Conservation (phyloP, 805 yeast species). For the Lipomyces yamanashiensis region DNA sequence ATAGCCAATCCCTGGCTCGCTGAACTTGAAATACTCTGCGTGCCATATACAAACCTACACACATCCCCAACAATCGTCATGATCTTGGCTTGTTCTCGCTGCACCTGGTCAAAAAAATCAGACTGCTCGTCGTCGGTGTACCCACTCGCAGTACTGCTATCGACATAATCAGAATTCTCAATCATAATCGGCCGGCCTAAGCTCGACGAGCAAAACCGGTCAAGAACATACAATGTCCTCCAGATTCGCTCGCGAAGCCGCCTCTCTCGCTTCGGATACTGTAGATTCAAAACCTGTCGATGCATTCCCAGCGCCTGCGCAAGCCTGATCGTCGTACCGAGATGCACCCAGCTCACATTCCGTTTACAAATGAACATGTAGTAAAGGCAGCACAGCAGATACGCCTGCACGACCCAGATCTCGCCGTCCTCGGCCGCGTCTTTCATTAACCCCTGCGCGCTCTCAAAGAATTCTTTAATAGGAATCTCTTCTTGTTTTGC, state of each 20-base stretch:
- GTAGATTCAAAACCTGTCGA: constrained; percentile 39
- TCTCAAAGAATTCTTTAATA: constrained; percentile 44
- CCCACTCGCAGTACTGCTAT: constrained; percentile 6
- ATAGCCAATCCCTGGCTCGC: constrained; percentile 34
- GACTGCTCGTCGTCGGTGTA: background rate
- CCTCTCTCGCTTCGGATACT: constrained; percentile 32
- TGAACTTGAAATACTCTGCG: constrained; percentile 34
- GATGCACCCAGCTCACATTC: constrained; percentile 52
- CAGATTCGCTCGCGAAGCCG: constrained; percentile 32
- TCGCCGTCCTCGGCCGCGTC: constrained; percentile 48
- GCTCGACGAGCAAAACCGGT: constrained; percentile 32
- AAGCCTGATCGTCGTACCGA: constrained; percentile 50
- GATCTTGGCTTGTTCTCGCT: constrained; percentile 30
- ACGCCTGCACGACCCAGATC: constrained; percentile 51
- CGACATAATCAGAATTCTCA: constrained; percentile 32
- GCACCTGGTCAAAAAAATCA: constrained; percentile 18
- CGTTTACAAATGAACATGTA: constrained; percentile 49
- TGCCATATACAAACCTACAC: constrained; percentile 34
- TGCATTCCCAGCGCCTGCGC: constrained; percentile 52
- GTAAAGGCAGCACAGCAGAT: constrained; percentile 49
- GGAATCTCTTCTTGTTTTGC: constrained; percentile 37
- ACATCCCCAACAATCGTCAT: constrained; percentile 37
- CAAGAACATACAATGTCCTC: constrained; percentile 35
- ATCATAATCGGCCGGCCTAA: constrained; percentile 37
- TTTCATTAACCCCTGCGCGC: constrained; percentile 45